Evolutionary conservation across 495 filamentous ascomycete species (phyloP), one percentile per base, ranked within the genome.

Genomic region (Penicillium samsonianum): DNA sequence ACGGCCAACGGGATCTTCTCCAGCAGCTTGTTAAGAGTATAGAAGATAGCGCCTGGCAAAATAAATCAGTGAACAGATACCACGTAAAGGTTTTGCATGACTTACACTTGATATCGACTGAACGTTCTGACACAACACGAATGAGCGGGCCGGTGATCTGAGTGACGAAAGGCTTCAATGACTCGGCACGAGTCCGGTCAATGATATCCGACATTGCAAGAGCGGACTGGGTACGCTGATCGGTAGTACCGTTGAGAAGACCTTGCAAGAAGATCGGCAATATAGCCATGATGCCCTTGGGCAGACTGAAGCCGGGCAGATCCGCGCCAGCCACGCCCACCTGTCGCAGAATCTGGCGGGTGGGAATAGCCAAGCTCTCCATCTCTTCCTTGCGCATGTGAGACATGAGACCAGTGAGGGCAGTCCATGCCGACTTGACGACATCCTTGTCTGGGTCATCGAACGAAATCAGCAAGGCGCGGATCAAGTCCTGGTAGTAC

Each of bases 121-220:
- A 97, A 43, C 92, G 83, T 65, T 98, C 94, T 1, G 94, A 96
- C 8, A 98, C 92, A 14, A 98, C 92, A 79, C 94, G 87, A 67
- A 98, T 98, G 26, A 98, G 83, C 12, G 94, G 95, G 68, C 94
- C 94, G 17, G 94, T 98, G 62, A 98, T 97, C 65, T 97, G 91
- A 19, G 92, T 97, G 53, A 98, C 94, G 65, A 95, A 98, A 20
- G 90, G 89, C 73, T 90, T 91, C 53, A 98, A 78, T 16, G 91
- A 87, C 53, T 90, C 85, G 37, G 88, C 81, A 63, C 83, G 90
- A 7, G 94, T 94, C 30, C 93, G 82, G 71, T 98, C 95, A 62
- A 98, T 86, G 60, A 98, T 88, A 67, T 98, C 95, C 3, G 91
- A 94, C 61, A 98, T 96, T 8, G 90, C 94, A 46, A 98, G 80